Conservation (phyloP, 371 early-diverging fungal genomes). For the Mucor irregularis region DNA sequence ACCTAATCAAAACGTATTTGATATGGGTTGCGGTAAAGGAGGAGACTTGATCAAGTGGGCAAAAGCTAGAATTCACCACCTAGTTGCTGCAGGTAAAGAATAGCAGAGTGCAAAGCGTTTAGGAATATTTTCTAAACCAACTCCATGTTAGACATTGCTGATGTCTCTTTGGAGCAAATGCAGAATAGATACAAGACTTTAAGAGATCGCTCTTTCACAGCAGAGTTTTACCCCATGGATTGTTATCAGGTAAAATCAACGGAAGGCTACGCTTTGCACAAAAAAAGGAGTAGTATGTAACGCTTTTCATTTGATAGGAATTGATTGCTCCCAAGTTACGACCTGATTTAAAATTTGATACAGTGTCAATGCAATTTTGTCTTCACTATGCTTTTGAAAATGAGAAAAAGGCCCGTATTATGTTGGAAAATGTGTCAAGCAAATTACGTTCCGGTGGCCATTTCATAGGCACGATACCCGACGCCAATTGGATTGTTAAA, state of each 20-base stretch:
- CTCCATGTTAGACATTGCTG: slow-evolving; percentile 82
- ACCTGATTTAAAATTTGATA: slow-evolving; percentile 68
- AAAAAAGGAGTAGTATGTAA: not conserved
- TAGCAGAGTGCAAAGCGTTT: too few species aligned
- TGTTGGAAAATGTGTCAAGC: slow-evolving; percentile 81
- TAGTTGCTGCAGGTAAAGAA: slow-evolving; percentile 76
- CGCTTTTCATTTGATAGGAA: slow-evolving; percentile 32
- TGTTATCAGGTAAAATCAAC: slow-evolving; percentile 75
- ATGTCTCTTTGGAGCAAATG: slow-evolving; percentile 91
- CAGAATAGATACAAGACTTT: slow-evolving; percentile 66
- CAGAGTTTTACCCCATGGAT: slow-evolving; percentile 79
- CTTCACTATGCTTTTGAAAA: slow-evolving; percentile 97
- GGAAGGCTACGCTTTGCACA: too few species aligned
- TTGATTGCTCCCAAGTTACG: slow-evolving; percentile 58
- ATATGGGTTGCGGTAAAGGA: slow-evolving; percentile 99
- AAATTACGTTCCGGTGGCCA: slow-evolving; percentile 82
- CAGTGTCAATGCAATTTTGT: slow-evolving; percentile 96
- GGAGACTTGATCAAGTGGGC: slow-evolving; percentile 97
- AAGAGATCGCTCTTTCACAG: slow-evolving; percentile 59
- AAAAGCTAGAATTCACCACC: slow-evolving; percentile 66
- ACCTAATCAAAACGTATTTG: slow-evolving; percentile 69
- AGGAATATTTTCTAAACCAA: too few species aligned
- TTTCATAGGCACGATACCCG: slow-evolving; percentile 96
- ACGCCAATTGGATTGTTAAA: slow-evolving; percentile 86
- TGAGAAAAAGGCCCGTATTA: slow-evolving; percentile 77